Conservation (phyloP, 2,329 filamentous ascomycete species). For the Stachybotrys echinatus region DNA sequence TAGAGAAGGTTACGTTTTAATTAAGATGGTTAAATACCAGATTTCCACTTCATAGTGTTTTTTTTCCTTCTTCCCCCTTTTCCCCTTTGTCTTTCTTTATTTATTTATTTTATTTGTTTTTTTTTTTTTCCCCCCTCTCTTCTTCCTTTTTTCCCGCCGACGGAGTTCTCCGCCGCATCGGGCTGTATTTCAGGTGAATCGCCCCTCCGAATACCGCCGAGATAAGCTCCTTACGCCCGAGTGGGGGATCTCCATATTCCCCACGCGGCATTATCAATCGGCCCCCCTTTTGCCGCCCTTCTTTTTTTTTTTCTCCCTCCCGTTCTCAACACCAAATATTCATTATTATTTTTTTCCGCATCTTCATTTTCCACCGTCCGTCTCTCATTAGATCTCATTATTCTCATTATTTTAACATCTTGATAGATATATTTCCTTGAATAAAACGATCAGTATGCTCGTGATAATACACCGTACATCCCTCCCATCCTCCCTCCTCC, state of each 20-base stretch:
- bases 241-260: background rate
- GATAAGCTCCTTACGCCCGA: too few species aligned
- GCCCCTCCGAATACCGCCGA: background rate
- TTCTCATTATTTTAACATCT: background rate
- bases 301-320: too few species aligned
- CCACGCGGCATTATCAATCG: background rate
- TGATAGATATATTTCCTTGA: background rate
- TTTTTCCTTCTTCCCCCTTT: background rate
- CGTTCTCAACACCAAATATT: background rate
- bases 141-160: background rate
- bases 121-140: conserved; percentile 14
- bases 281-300: too few species aligned
- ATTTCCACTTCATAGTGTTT: too few species aligned
- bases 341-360: background rate
- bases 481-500: too few species aligned
- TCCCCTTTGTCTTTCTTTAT: background rate
- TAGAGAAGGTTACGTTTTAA: too few species aligned
- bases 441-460: too few species aligned
- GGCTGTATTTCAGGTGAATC: background rate
- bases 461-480: too few species aligned
- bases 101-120: background rate
- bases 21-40: too few species aligned
- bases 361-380: background rate
- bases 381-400: background rate
- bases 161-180: too few species aligned